Conservation (phyloP, 1,284 basidiomycete genomes). For the Kalmanozyma brasiliensis region DNA sequence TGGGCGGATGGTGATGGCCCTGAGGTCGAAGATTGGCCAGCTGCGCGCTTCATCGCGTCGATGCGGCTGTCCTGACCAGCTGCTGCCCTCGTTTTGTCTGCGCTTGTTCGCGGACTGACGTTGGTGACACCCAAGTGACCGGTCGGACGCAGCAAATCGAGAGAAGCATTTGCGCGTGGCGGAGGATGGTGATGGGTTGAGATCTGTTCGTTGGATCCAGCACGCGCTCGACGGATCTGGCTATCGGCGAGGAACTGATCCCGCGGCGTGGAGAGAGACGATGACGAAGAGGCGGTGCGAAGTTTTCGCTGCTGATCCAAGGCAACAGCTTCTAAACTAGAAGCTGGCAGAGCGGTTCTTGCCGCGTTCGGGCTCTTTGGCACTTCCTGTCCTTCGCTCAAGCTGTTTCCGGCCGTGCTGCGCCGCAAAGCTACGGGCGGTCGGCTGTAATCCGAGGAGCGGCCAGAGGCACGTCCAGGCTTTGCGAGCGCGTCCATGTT, state of each 20-base stretch:
- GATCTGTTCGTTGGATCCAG: slow-evolving; percentile 38
- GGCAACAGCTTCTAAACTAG: slow-evolving; percentile 15
- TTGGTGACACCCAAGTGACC: slow-evolving; percentile 1
- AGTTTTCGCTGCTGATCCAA: slow-evolving; percentile 21
- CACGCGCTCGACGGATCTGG: slow-evolving; percentile 16
- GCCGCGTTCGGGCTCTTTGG: slow-evolving; percentile 4
- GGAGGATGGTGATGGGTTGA: neutral
- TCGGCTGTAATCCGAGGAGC: slow-evolving; percentile 35
- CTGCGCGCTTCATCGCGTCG: slow-evolving; percentile 24
- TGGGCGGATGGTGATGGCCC: slow-evolving; percentile 1
- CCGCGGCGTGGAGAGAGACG: slow-evolving; percentile 29
- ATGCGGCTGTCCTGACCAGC: slow-evolving; percentile 22
- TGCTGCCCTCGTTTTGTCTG: slow-evolving; percentile 9
- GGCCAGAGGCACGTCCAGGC: slow-evolving; percentile 26
- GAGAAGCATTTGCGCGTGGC: slow-evolving; percentile 18
- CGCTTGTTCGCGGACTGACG: slow-evolving; percentile 5
- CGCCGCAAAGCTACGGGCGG: slow-evolving; percentile 21
- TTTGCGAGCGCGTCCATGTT: slow-evolving; percentile 33
- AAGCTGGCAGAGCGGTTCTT: slow-evolving; percentile 10
- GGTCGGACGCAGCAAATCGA: slow-evolving; percentile 32
- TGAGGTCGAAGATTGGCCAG: neutral
- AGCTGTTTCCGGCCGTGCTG: slow-evolving; percentile 21
- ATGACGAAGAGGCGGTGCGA: slow-evolving; percentile 33
- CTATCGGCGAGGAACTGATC: slow-evolving; percentile 6
- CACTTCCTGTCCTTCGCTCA: slow-evolving; percentile 24